A percentile compares a stretch with the other conserved stretches of the same genome.
These are phyloP conservation scores for Allium fistulosum DNA, from an alignment of 106 monocot species.

Conservation along the genomic window DNA sequence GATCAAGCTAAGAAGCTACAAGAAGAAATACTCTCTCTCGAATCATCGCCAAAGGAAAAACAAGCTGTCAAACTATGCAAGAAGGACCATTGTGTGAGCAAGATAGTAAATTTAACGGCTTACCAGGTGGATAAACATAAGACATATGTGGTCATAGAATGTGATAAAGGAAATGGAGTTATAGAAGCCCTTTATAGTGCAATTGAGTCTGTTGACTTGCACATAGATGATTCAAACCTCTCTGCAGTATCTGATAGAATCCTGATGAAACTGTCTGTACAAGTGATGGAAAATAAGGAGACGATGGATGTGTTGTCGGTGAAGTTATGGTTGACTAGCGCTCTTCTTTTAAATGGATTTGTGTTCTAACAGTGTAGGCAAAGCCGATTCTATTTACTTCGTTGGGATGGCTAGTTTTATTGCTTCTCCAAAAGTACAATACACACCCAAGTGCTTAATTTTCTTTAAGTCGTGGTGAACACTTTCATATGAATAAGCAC, in stretches of 20 bases:
- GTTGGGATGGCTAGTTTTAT: too few relatives aligned
- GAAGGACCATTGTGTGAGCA: constrained; percentile 3
- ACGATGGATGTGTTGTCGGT: constrained; percentile 23
- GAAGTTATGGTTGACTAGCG: constrained; percentile 20
- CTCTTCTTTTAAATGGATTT: constrained; percentile 51
- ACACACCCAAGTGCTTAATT: too few relatives aligned
- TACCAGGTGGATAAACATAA: constrained; percentile 30
- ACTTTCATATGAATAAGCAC: too few relatives aligned
- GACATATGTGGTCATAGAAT: constrained; percentile 33
- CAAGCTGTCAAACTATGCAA: not conserved
- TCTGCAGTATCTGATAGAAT: constrained; percentile 7
- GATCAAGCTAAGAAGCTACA: constrained; percentile 24
- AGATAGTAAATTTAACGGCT: constrained; percentile 16
- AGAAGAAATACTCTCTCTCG: constrained; percentile 42
- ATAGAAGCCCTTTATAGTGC: constrained; percentile 35
- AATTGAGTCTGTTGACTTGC: constrained; percentile 34
- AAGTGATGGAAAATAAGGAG: constrained; percentile 20
- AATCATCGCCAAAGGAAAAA: constrained; percentile 12
- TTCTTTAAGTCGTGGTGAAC: too few relatives aligned
- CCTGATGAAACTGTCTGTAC: constrained; percentile 19
- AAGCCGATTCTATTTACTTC: too few relatives aligned
- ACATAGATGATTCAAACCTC: constrained; percentile 36
- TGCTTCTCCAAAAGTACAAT: too few relatives aligned
- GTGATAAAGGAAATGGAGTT: constrained; percentile 19
- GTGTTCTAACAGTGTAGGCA: not conserved